These are phyloP conservation scores for Viola odorata DNA, from an alignment of 345 rosid genomes.

Conservation along the genomic window DNA sequence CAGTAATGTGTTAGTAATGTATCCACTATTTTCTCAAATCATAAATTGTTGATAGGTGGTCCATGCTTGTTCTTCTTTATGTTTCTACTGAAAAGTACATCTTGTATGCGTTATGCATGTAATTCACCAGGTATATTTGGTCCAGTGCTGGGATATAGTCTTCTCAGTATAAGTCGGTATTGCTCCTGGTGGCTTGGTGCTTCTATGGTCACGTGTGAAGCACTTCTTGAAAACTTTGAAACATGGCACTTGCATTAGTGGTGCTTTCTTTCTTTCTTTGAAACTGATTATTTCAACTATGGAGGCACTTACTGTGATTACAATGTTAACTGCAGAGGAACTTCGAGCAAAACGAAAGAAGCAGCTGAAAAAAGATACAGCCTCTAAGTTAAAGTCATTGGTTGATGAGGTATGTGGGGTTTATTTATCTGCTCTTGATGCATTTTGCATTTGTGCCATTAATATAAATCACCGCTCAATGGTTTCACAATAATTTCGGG, in stretches of 20 bases:
- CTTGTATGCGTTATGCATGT: no score
- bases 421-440: not conserved
- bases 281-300: not conserved
- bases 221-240: not conserved
- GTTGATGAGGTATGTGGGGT: slow-evolving; percentile 76
- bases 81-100: no score
- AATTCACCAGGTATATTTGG: no score
- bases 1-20: not conserved
- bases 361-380: slow-evolving; percentile 91
- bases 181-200: no score
- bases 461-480: not conserved
- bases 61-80: no score
- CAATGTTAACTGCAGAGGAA: slow-evolving; percentile 61
- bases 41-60: no score
- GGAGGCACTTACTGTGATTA: slow-evolving; percentile 10
- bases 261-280: not conserved
- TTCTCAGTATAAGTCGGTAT: no score
- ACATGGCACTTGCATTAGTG: not conserved
- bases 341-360: slow-evolving; percentile 89
- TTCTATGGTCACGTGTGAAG: no score
- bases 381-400: slow-evolving; percentile 78
- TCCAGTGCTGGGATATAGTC: no score
- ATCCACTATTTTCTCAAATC: not conserved
- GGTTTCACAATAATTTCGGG: no score
- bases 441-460: not conserved